These are phyloP conservation scores for Verticillium nubilum DNA, from an alignment of 2,329 filamentous ascomycete species.

Conservation along the genomic window DNA sequence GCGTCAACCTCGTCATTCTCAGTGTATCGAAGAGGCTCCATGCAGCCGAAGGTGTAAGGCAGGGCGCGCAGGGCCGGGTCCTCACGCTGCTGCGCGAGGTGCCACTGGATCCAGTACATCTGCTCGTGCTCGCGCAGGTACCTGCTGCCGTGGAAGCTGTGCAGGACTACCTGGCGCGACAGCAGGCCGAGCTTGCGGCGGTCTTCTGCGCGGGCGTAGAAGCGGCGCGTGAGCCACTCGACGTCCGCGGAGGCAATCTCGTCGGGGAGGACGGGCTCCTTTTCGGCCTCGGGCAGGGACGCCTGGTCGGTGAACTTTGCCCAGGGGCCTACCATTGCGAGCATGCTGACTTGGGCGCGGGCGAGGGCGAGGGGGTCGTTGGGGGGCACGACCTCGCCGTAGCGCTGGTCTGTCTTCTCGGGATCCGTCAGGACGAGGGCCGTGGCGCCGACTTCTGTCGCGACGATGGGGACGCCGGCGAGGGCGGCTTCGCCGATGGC, in stretches of 20 bases:
- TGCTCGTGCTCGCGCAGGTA: constrained; percentile 59
- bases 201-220: constrained; percentile 55
- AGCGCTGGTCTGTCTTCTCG: constrained; percentile 36
- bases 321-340: constrained; percentile 59
- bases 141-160: constrained; percentile 52
- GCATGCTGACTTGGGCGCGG: constrained; percentile 55
- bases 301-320: constrained; percentile 47
- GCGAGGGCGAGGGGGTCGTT: constrained; percentile 58
- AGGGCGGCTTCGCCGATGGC: constrained; percentile 53
- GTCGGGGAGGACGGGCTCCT: constrained; percentile 19
- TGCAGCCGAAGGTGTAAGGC: constrained; percentile 1
- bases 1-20: neutral
- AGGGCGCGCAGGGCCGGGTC: constrained; percentile 3
- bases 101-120: constrained; percentile 46
- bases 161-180: constrained; percentile 51
- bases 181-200: constrained; percentile 53
- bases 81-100: constrained; percentile 22
- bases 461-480: constrained; percentile 49
- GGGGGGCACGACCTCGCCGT: constrained; percentile 58
- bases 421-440: constrained; percentile 51
- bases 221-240: constrained; percentile 45
- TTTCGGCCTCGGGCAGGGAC: constrained; percentile 13
- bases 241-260: constrained; percentile 43
- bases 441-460: constrained; percentile 51
- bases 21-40: neutral